These are phyloP conservation scores for Colletotrichum sp. DNA, from an alignment of 2,329 filamentous ascomycete genomes.

Conservation along the genomic window DNA sequence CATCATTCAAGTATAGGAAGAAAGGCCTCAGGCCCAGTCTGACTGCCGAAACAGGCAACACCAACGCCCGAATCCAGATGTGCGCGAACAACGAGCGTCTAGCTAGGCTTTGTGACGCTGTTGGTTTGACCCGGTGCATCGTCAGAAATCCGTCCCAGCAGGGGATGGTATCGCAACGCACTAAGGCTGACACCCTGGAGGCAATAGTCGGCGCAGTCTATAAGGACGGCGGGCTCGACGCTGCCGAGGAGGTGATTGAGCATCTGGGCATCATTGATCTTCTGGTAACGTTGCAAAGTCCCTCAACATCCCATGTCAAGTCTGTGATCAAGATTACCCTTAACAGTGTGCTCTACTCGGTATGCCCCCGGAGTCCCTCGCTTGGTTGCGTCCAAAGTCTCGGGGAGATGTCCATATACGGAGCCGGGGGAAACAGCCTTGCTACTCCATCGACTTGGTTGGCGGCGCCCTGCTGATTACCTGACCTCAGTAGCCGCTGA, in stretches of 20 bases:
- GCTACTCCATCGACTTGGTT: neutral
- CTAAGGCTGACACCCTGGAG: neutral
- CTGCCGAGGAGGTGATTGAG: neutral
- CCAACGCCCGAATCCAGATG: neutral
- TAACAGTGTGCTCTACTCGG: neutral
- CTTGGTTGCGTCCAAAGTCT: rapidly evolving
- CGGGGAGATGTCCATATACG: rapidly evolving
- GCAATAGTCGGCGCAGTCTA: neutral
- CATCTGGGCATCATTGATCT: neutral
- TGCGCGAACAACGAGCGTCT: neutral
- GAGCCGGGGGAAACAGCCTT: neutral
- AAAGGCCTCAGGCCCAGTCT: neutral
- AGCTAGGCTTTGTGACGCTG: neutral
- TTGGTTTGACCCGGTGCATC: neutral
- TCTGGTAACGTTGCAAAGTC: neutral
- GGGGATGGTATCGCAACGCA: neutral
- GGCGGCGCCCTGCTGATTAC: neutral
- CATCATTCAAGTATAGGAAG: neutral
- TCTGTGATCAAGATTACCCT: neutral
- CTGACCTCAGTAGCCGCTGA: neutral
- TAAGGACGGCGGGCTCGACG: neutral
- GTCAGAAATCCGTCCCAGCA: neutral
- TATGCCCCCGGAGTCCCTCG: neutral
- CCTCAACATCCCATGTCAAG: rapidly evolving
- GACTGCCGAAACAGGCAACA: neutral